A percentile compares a stretch with the other conserved stretches of the same genome.
phyloP scores from a whole-genome alignment of 2,329 filamentous ascomycete genomes.

The Blumeria hordei region DNA sequence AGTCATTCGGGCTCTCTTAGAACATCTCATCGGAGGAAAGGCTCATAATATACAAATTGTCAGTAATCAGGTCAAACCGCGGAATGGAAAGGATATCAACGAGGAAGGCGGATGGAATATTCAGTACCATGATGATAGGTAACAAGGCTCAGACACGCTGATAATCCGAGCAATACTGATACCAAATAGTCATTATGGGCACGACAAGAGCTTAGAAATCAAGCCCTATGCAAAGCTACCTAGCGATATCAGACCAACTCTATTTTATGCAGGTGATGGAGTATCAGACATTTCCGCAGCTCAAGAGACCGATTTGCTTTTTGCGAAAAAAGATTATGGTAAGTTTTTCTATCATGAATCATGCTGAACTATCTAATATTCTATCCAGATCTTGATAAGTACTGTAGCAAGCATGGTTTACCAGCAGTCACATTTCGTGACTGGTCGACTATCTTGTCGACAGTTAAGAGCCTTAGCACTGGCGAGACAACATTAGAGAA shows the following conservation, averaged over 20 bases:
- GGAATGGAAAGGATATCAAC: conserved; percentile 49
- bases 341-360: conserved; percentile 12
- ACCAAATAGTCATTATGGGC: conserved; percentile 39
- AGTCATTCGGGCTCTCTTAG: conserved; percentile 63
- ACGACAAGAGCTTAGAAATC: conserved; percentile 87
- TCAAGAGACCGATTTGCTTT: conserved; percentile 75
- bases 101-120: conserved; percentile 72
- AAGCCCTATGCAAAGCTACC: conserved; percentile 62
- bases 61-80: conserved; percentile 51
- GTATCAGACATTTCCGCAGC: conserved; percentile 84
- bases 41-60: conserved; percentile 67
- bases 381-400: conserved; percentile 52
- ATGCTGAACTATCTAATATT: background rate
- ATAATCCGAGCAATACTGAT: background rate
- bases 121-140: conserved; percentile 68
- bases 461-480: conserved; percentile 52
- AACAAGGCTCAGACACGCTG: conserved; percentile 7
- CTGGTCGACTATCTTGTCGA: conserved; percentile 56
- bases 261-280: conserved; percentile 91
- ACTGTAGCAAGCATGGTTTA: conserved; percentile 62
- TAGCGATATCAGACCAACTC: conserved; percentile 41
- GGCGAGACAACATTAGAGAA: conserved; percentile 48
- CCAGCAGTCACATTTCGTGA: conserved; percentile 74
- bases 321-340: conserved; percentile 80
- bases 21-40: conserved; percentile 53